Evolutionary conservation across 1,284 basidiomycete genomes (phyloP), one percentile per base, ranked within the genome.

Genomic region (Cryptococcus sp.): DNA sequence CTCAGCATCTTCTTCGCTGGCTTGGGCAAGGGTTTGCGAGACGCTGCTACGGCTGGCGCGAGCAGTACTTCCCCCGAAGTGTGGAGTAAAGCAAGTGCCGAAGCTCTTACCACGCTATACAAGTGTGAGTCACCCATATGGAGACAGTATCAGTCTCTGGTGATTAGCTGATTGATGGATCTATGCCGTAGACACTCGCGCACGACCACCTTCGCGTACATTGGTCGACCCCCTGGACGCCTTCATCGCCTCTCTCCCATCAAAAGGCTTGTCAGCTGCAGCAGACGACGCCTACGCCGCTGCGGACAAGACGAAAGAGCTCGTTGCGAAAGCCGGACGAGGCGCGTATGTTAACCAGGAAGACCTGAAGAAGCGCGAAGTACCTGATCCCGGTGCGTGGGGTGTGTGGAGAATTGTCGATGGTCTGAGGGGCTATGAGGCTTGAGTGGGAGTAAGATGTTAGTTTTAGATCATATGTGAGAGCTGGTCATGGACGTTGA

Each of bases 361-460:
- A 50, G 81, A 84, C 62, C 78, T 94, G 56, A 86, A 83, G 73
- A 81, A 85, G 65, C 83, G 89, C 70, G 81, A 82, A 48, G 83
- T 93, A 15, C 83, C 91, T 1, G 93, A 96, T 77, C 91, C 93
- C 0, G 93, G 93, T 29, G 93, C 93, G 29, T 91, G 89, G 87
- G 92, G 91, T 38, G 85, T 95, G 48, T 73, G 70, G 70, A 59
- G 70, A 38, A 64, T 73, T 29, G 66, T 71, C 26, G 70, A 73
- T 57, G 70, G 67, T 52, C 53, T 73, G 29, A 57, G 70, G 48
- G 70, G 70, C 1, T 71, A 65, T 50, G 62, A 67, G 51, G 69
- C 56, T 23, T 55, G 57, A 48, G 43, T 15, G 4, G 3, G 22
- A 44, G 22, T 8, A 16, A 44, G 19, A 44, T 44, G 43, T 19